phyloP scores from a whole-genome alignment of 176 grass and related monocot species.

The Neostapfia colusana region DNA sequence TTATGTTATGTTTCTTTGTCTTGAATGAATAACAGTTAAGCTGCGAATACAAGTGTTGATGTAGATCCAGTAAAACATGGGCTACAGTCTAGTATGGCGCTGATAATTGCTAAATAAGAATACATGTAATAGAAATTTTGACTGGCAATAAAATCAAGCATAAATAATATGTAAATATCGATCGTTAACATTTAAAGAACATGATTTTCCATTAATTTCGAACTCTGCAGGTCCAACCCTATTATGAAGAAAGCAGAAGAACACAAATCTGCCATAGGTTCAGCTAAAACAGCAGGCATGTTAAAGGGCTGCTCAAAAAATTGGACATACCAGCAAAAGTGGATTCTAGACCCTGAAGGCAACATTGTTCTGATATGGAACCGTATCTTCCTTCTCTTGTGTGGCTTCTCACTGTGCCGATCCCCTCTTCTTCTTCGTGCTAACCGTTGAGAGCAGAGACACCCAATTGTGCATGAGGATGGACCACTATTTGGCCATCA shows the following conservation, averaged over 20 bases:
- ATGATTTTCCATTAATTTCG: slow-evolving; percentile 1
- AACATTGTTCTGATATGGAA: slow-evolving; percentile 42
- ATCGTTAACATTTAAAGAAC: background rate
- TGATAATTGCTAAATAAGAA: background rate
- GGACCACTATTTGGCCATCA: slow-evolving; percentile 27
- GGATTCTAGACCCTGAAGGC: slow-evolving; percentile 50
- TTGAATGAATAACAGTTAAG: background rate
- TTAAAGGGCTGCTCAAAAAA: background rate
- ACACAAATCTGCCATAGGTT: background rate
- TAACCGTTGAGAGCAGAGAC: slow-evolving; percentile 20
- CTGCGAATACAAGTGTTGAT: background rate
- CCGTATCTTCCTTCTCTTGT: slow-evolving; percentile 43
- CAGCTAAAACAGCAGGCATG: background rate
- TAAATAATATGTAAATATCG: background rate
- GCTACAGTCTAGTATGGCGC: background rate
- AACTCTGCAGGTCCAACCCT: background rate
- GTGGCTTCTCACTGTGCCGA: slow-evolving; percentile 48
- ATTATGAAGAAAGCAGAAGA: background rate
- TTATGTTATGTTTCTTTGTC: background rate
- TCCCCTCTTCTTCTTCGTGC: slow-evolving; percentile 58
- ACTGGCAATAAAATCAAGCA: background rate
- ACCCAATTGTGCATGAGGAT: slow-evolving; percentile 39
- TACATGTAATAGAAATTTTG: background rate
- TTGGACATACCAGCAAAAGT: background rate
- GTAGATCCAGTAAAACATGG: background rate